phyloP scores from a whole-genome alignment of 169 alveolate genomes.

The Plasmodium relictum region DNA sequence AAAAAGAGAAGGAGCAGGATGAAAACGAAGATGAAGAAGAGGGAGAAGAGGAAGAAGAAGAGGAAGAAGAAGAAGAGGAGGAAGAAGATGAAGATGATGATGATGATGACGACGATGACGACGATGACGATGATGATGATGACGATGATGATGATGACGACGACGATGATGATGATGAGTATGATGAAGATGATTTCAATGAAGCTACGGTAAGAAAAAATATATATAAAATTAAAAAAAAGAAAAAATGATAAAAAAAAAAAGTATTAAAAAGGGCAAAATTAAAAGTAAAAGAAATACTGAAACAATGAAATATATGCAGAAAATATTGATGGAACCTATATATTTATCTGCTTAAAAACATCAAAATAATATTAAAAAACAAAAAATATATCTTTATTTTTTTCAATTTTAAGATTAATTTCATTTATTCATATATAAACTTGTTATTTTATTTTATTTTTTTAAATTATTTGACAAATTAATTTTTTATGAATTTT shows the following conservation, averaged over 20 bases:
- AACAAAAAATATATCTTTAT: not conserved
- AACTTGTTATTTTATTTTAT: no score
- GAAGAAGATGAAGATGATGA: conserved; percentile 64
- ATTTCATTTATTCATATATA: no score
- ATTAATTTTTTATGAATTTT: not conserved
- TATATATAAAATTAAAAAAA: not conserved
- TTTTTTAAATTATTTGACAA: not conserved
- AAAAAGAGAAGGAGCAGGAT: not conserved
- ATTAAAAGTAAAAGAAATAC: not conserved
- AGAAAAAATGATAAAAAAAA: not conserved
- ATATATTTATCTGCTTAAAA: not conserved
- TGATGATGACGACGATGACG: conserved; percentile 42
- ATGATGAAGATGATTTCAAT: conserved; percentile 74
- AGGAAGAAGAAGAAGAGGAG: conserved; percentile 65
- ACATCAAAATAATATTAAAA: no score
- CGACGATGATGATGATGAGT: conserved; percentile 64
- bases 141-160: conserved; percentile 70
- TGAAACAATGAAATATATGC: not conserved
- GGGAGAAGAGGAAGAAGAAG: conserved; percentile 46
- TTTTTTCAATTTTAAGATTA: not conserved
- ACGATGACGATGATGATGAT: conserved; percentile 59
- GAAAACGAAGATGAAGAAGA: conserved; percentile 46
- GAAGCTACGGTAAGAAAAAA: conserved; percentile 61
- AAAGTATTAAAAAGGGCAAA: no score
- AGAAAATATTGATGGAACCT: not conserved